Conservation (phyloP, 176 grass and related monocot species). For the Aegilops longissima region DNA sequence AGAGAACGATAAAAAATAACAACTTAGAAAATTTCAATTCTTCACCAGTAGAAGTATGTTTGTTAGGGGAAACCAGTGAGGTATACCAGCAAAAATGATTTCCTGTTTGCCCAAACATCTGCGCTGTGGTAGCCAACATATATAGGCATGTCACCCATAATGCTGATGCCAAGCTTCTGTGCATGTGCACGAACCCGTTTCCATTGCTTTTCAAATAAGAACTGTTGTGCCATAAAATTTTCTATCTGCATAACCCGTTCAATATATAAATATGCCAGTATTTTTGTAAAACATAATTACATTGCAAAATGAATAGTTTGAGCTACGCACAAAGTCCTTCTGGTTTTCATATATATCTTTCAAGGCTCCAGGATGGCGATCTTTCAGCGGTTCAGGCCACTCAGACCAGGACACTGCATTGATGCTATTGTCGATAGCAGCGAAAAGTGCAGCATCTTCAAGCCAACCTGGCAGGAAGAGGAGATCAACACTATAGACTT, state of each 20-base stretch:
- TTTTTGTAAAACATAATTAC: neutral
- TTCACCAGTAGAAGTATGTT: neutral
- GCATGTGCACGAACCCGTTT: slow-evolving; percentile 70
- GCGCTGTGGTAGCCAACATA: slow-evolving; percentile 98
- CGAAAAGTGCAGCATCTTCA: slow-evolving; percentile 98
- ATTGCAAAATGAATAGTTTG: slow-evolving; percentile 18
- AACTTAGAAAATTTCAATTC: slow-evolving; percentile 14
- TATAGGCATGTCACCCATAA: slow-evolving; percentile 99
- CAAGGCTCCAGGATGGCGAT: slow-evolving; percentile 83
- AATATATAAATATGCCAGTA: slow-evolving; percentile 1
- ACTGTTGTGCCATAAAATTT: slow-evolving; percentile 82
- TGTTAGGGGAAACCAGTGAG: neutral
- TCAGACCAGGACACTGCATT: slow-evolving; percentile 69
- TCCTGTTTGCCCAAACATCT: slow-evolving; percentile 98
- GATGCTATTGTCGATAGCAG: slow-evolving; percentile 80
- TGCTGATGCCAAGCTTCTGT: slow-evolving; percentile 74
- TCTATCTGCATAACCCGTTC: slow-evolving; percentile 63
- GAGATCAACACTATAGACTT: slow-evolving; percentile 19
- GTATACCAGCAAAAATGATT: slow-evolving; percentile 91
- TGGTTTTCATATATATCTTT: slow-evolving; percentile 76
- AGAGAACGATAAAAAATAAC: slow-evolving; percentile 3
- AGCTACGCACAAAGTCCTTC: slow-evolving; percentile 73
- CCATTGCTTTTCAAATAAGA: slow-evolving; percentile 98
- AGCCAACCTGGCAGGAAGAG: slow-evolving; percentile 68
- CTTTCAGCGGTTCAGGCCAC: slow-evolving; percentile 97